phyloP scores from a whole-genome alignment of 192 early-diverging fungal genomes.

The Physocladia obscura region DNA sequence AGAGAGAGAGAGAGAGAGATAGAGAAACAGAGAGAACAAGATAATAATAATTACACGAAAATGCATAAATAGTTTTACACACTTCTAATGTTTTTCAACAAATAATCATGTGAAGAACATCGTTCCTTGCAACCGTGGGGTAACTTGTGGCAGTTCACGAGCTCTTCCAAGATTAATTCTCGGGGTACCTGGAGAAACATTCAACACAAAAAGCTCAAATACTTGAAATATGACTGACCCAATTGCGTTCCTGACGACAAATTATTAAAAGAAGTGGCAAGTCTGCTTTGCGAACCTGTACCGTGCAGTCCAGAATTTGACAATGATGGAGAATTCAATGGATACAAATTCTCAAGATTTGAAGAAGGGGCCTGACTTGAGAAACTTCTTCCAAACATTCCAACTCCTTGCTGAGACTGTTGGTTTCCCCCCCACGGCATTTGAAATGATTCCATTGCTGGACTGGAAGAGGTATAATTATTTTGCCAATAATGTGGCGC shows the following conservation, averaged over 20 bases:
- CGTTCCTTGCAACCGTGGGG: conserved; percentile 14
- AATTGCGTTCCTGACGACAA: background rate
- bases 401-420: background rate
- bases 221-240: background rate
- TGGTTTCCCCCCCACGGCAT: conserved; percentile 9
- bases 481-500: background rate
- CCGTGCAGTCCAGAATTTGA: conserved; percentile 5
- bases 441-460: conserved; percentile 3
- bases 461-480: background rate
- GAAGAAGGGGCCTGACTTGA: background rate
- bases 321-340: background rate
- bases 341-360: background rate
- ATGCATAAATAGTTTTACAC: background rate
- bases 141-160: conserved; percentile 20
- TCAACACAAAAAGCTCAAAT: background rate
- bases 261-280: background rate
- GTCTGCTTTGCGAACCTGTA: background rate
- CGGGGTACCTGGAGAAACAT: background rate
- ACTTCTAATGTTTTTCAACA: background rate
- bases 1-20: no score
- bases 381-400: background rate
- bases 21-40: background rate
- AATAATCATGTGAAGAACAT: conserved; percentile 26
- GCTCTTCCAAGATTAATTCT: background rate
- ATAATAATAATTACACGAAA: no score